phyloP scores from a whole-genome alignment of 78 protist genomes.

The Pelomyxa schiedti region DNA sequence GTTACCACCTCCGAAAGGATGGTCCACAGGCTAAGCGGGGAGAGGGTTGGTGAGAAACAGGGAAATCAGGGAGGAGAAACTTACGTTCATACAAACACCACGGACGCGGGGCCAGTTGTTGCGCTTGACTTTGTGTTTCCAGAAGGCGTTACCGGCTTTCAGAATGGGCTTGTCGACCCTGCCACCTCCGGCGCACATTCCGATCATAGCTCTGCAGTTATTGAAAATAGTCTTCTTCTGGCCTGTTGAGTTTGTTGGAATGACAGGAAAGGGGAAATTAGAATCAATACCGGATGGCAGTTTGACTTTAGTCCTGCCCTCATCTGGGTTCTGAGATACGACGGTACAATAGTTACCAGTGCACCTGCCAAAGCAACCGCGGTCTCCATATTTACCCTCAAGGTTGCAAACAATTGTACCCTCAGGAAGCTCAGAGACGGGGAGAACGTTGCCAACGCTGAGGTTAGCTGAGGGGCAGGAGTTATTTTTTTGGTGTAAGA shows the following conservation, averaged over 20 bases:
- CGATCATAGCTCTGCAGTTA: conserved; percentile 91
- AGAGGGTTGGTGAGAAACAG: background rate
- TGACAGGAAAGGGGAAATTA: background rate
- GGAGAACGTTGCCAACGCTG: conserved; percentile 94
- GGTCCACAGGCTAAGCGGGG: conserved; percentile 66
- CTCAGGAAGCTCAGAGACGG: conserved; percentile 86
- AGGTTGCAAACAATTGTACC: conserved; percentile 98
- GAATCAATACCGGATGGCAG: conserved; percentile 98
- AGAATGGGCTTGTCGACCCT: conserved; percentile 99
- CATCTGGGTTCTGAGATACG: conserved; percentile 89
- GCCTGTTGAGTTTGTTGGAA: background rate
- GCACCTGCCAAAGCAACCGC: conserved; percentile 87
- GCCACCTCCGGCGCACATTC: conserved; percentile 99
- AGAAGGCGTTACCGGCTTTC: conserved; percentile 97
- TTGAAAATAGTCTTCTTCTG: conserved; percentile 83
- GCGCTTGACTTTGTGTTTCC: conserved; percentile 95
- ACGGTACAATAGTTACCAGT: conserved; percentile 95
- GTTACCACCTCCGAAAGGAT: conserved; percentile 99
- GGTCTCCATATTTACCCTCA: conserved; percentile 90
- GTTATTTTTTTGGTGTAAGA: background rate
- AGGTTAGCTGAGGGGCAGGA: conserved; percentile 55
- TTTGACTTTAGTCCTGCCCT: conserved; percentile 80
- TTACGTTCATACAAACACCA: conserved; percentile 97
- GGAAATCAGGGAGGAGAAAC: background rate
- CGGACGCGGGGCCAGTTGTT: conserved; percentile 98